Evolutionary conservation across 345 rosid genomes (phyloP), one percentile per base, ranked within the genome.

Genomic region (Salix exigua): DNA sequence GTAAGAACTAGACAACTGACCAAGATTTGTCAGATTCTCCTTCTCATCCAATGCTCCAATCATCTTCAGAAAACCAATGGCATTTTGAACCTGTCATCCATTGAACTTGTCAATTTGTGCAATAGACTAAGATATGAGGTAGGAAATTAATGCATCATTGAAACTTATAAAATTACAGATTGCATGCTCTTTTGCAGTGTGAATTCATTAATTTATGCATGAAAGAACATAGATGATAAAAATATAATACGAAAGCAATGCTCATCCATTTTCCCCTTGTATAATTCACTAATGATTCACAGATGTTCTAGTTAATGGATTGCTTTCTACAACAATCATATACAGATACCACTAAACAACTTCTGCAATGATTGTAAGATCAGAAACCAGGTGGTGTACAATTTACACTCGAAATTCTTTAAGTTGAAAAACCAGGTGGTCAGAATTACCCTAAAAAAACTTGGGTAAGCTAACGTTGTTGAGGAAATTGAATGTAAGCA

Each of bases 11-110:
- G 81, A 66, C 75, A 73, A 87, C 97, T 87, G 74, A 93, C 99
- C 99, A 70, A 92, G 99, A 88, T 91, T 79, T 68, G 99, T 93
- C 68, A 93, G 92, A 86, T 91, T 90, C 83, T 96, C 99, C 80
- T 86, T 86, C 80, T 89, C 96, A 85, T 96, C 97, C 55, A 96
- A 82, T 70, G 99, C 94, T 70, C 97, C 98, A 7, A 93, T 88
- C 98, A 88, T 86, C 87, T 96, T 96, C 74, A 96, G 82, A 83
- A 96, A 96, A 51, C 83, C 98, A 63, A 96, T 86, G 58, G 99
- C 98, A 84, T 96, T 96, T 90, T 89, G 88, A 79, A 96, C 99
- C 99, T 96, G 89, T 78, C 75, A 86, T 38, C 70, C 55, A 73
- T 28, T 26, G 55, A 31, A 51, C 2, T 46, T 46, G 50, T 81